A percentile compares a stretch with the other conserved stretches of the same genome.
These are phyloP conservation scores for Linanthus parryae DNA, from an alignment of 148 eudicot species.

Conservation along the genomic window DNA sequence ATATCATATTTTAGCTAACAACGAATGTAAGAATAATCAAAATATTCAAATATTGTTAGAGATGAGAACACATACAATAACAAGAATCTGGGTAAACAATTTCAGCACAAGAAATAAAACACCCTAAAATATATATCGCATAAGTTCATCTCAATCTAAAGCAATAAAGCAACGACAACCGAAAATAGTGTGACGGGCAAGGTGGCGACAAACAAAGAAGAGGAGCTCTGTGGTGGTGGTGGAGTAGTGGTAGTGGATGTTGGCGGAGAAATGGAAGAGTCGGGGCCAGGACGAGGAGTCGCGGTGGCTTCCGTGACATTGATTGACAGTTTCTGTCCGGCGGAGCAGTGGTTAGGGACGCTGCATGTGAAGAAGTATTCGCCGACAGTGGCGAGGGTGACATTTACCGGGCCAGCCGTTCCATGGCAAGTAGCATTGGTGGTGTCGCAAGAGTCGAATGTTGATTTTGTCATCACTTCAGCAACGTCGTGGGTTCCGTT, in stretches of 20 bases:
- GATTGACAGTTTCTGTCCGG: slow-evolving; percentile 43
- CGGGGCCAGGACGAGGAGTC: slow-evolving; percentile 16
- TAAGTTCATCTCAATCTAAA: too few relatives aligned
- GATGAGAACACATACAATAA: too few relatives aligned
- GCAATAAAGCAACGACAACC: too few relatives aligned
- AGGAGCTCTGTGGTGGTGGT: too few relatives aligned
- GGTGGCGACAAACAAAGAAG: too few relatives aligned
- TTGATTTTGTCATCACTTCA: slow-evolving; percentile 36
- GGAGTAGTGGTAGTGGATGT: slow-evolving; percentile 13
- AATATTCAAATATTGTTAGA: too few relatives aligned
- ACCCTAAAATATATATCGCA: too few relatives aligned
- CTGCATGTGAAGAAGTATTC: slow-evolving; percentile 54
- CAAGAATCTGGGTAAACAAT: too few relatives aligned
- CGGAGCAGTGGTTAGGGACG: slow-evolving; percentile 30
- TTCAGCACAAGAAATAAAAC: too few relatives aligned
- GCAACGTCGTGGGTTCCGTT: slow-evolving; percentile 51
- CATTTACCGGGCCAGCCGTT: slow-evolving; percentile 31
- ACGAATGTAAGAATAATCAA: too few relatives aligned
- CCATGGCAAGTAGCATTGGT: slow-evolving; percentile 20
- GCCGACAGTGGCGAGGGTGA: slow-evolving; percentile 36
- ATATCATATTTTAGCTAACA: too few relatives aligned
- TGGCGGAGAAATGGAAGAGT: background rate
- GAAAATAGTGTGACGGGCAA: too few relatives aligned
- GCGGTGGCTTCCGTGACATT: slow-evolving; percentile 20
- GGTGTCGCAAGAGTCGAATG: slow-evolving; percentile 30